Conservation (phyloP, 1,139 yeast genomes). For the Scheffersomyces parashehatae region DNA sequence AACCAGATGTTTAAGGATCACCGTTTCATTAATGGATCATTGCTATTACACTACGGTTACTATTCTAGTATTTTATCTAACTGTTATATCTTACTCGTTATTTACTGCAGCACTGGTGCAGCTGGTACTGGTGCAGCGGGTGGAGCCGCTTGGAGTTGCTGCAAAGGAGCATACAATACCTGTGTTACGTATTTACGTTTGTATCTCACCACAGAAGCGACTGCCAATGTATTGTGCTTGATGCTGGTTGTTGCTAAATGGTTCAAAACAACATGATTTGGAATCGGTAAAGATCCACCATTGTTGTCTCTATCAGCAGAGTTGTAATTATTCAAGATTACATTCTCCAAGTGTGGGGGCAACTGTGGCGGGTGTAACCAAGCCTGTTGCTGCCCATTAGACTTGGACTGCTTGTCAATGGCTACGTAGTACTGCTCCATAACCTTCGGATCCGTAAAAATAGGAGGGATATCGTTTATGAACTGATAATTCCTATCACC, state of each 20-base stretch:
- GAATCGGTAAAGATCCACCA: constrained; percentile 52
- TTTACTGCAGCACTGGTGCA: too few relatives aligned
- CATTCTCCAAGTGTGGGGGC: constrained; percentile 52
- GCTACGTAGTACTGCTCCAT: constrained; percentile 68
- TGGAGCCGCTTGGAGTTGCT: constrained; percentile 17
- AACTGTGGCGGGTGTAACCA: constrained; percentile 64
- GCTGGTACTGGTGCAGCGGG: neutral
- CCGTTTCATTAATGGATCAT: too few relatives aligned
- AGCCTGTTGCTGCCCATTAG: constrained; percentile 63
- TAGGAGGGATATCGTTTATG: constrained; percentile 80
- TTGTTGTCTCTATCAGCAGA: constrained; percentile 48
- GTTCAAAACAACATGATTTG: constrained; percentile 49
- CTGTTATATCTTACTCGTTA: too few relatives aligned
- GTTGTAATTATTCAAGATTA: constrained; percentile 47
- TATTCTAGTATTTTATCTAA: too few relatives aligned
- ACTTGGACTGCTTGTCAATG: constrained; percentile 67
- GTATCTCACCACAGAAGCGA: constrained; percentile 49
- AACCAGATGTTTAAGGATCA: too few relatives aligned
- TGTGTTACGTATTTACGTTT: constrained; percentile 51
- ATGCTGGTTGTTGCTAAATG: constrained; percentile 53
- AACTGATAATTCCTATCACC: constrained; percentile 38
- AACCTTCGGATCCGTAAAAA: constrained; percentile 74
- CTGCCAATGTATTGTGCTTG: constrained; percentile 50
- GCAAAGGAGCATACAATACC: constrained; percentile 51
- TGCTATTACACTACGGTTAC: too few relatives aligned